These are phyloP conservation scores for Suillus hirtellus DNA, from an alignment of 768 basidiomycete species.

Conservation along the genomic window DNA sequence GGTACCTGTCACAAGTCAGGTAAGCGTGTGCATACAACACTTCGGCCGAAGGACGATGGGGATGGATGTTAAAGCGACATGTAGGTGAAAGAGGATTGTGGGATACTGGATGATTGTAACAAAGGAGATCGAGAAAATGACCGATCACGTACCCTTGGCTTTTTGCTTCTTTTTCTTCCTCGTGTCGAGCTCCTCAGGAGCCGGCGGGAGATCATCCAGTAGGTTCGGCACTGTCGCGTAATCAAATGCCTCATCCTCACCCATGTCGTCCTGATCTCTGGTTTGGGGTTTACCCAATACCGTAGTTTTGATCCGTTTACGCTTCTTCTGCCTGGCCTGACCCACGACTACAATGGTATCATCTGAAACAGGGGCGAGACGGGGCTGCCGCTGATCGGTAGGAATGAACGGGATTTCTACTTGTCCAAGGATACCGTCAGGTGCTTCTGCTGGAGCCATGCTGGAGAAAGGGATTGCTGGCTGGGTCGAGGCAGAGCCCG, in stretches of 20 bases:
- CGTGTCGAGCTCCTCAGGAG: slow-evolving; percentile 31
- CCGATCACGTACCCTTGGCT: slow-evolving; percentile 37
- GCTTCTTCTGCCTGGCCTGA: slow-evolving; percentile 61
- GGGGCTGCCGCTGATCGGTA: slow-evolving; percentile 49
- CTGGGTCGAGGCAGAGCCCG: background rate
- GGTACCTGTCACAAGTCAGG: slow-evolving; percentile 32
- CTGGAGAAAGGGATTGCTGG: background rate
- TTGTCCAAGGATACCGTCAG: slow-evolving; percentile 26
- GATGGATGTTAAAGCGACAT: background rate
- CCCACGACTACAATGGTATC: slow-evolving; percentile 77
- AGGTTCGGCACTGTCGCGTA: slow-evolving; percentile 70
- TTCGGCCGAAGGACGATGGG: slow-evolving; percentile 14
- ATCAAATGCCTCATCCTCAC: slow-evolving; percentile 56
- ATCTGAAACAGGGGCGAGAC: slow-evolving; percentile 37
- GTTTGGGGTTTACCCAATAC: slow-evolving; percentile 13
- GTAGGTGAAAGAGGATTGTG: background rate
- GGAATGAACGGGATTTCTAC: slow-evolving; percentile 82
- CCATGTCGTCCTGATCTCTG: slow-evolving; percentile 23
- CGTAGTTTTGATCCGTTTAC: slow-evolving; percentile 50
- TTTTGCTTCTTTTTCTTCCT: slow-evolving; percentile 54
- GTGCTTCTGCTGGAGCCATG: background rate
- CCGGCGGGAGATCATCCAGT: slow-evolving; percentile 54
- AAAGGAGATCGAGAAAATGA: background rate
- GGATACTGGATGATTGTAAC: background rate
- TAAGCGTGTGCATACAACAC: slow-evolving; percentile 5